phyloP scores from a whole-genome alignment of 768 basidiomycete genomes.

The Neoboletus subvelutipes region DNA sequence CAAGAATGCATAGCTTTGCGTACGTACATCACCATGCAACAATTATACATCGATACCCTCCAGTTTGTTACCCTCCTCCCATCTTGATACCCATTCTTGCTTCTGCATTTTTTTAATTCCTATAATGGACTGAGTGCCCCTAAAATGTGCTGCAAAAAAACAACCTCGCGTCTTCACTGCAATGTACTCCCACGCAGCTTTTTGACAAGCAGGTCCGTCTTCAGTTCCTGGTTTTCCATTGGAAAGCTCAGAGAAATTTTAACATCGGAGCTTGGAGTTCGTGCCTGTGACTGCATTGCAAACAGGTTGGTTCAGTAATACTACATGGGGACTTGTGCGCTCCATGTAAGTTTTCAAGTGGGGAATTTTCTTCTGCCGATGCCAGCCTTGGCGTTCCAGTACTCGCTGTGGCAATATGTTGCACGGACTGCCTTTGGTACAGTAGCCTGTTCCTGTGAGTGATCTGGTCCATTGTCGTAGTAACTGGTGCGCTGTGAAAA shows the following conservation, averaged over 20 bases:
- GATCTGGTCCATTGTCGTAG: not conserved
- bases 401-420: not conserved
- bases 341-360: not conserved
- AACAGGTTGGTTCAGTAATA: not conserved
- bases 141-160: not conserved
- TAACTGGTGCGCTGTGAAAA: not conserved
- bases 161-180: not conserved
- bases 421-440: not conserved
- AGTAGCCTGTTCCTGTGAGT: not conserved
- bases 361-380: not conserved
- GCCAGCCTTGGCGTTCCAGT: not conserved
- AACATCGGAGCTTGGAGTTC: not conserved
- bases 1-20: not conserved
- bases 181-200: not conserved
- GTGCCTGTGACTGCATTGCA: not conserved
- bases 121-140: not conserved
- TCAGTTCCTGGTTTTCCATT: not conserved
- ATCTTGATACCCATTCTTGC: not conserved
- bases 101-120: not conserved
- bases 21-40: not conserved
- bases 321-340: too few species aligned
- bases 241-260: not conserved
- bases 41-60: not conserved
- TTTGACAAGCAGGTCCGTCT: not conserved
- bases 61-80: not conserved